Percentiles rank a stretch among this genome's conserved stretches.
Evolutionary conservation across 78 protist genomes (phyloP).

Genomic region (Protostelium mycophagum): DNA sequence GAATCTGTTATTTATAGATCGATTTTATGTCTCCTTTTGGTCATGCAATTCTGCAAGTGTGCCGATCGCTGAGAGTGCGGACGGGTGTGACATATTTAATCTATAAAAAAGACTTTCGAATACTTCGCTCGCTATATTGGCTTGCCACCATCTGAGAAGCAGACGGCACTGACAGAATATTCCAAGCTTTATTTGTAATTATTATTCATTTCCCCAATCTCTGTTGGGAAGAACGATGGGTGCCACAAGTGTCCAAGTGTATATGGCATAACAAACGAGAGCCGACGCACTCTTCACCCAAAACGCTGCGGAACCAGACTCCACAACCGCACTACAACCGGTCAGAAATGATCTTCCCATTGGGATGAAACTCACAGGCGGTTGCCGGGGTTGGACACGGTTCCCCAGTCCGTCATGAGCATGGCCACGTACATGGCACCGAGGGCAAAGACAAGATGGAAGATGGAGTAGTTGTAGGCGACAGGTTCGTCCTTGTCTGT

Average conservation of each 20-base stretch:
- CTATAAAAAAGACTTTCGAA: too few species aligned
- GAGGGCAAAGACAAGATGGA: slow-evolving; percentile 69
- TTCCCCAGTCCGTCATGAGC: slow-evolving; percentile 70
- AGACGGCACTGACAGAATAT: too few species aligned
- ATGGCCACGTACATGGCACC: slow-evolving; percentile 70
- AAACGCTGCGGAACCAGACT: slow-evolving; percentile 52
- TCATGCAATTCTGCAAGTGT: too few species aligned
- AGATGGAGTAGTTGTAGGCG: slow-evolving; percentile 64
- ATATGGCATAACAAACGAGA: slow-evolving; percentile 40
- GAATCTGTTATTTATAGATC: too few species aligned
- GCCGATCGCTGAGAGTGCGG: too few species aligned
- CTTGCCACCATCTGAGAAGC: too few species aligned
- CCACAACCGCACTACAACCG: background rate
- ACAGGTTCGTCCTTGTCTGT: slow-evolving; percentile 56
- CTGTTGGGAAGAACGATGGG: slow-evolving; percentile 48
- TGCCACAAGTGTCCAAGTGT: slow-evolving; percentile 65
- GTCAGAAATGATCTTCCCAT: background rate
- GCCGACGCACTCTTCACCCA: slow-evolving; percentile 67
- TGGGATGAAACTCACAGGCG: background rate
- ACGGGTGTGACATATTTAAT: too few species aligned
- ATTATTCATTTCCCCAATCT: slow-evolving; percentile 14
- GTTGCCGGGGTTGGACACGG: slow-evolving; percentile 2
- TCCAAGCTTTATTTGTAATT: too few species aligned
- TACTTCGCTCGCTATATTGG: too few species aligned
- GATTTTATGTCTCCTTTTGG: too few species aligned